A percentile compares a stretch with the other conserved stretches of the same genome.
Conservation (phyloP, 805 yeast species). For the Saccharomycopsis sp. region DNA sequence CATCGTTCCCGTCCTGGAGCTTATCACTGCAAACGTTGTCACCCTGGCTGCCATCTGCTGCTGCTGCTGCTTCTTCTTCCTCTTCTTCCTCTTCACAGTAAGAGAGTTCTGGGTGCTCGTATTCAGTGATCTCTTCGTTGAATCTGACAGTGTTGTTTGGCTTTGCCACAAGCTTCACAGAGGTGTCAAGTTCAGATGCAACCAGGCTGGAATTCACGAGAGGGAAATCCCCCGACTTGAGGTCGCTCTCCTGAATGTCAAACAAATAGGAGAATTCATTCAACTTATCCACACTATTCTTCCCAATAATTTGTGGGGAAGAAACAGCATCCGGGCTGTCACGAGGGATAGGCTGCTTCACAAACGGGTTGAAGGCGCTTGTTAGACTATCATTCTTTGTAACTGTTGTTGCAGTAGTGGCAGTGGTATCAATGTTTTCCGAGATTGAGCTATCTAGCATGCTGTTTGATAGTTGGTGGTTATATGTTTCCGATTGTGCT, state of each 20-base stretch:
- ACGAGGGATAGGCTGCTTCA: no score
- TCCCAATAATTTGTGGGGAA: no score
- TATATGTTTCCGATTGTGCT: no score
- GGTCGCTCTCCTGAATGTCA: conserved; percentile 6
- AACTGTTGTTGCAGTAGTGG: no score
- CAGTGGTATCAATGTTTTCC: background rate
- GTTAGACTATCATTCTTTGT: no score
- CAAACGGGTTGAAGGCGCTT: no score
- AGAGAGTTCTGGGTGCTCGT: conserved; percentile 5
- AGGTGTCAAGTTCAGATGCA: conserved; percentile 6
- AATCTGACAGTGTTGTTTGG: conserved; percentile 16
- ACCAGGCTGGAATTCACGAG: conserved; percentile 11
- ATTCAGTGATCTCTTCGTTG: conserved; percentile 19
- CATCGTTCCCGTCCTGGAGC: conserved; percentile 4
- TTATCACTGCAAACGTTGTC: no score
- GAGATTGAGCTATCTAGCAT: conserved; percentile 3
- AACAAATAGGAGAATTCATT: conserved; percentile 17
- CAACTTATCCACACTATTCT: conserved; percentile 7
- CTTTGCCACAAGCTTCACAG: background rate
- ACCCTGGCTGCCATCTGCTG: no score
- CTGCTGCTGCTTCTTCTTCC: background rate
- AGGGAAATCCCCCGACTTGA: no score
- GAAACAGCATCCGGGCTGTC: no score
- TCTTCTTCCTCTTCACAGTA: conserved; percentile 1
- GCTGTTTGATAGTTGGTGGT: no score